A percentile compares a stretch with the other conserved stretches of the same genome.
phyloP scores from a whole-genome alignment of 768 basidiomycete species.

The Pholiota conissans region DNA sequence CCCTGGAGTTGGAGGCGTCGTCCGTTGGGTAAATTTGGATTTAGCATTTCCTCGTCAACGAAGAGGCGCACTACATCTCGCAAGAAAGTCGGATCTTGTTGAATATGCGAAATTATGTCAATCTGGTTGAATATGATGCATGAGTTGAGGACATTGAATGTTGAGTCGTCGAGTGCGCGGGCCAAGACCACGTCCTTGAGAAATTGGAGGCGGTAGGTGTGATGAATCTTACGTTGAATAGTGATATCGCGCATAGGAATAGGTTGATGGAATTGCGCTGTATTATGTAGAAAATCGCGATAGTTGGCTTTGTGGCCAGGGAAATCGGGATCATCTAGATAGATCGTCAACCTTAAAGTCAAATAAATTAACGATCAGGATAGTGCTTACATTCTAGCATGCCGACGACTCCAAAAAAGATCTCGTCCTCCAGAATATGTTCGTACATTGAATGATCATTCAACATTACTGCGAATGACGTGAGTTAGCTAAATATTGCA shows the following conservation, averaged over 20 bases:
- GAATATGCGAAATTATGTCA: constrained; percentile 92
- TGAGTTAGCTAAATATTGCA: not conserved
- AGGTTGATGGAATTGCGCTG: constrained; percentile 86
- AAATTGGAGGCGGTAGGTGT: constrained; percentile 95
- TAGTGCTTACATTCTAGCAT: constrained; percentile 91
- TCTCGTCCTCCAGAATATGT: constrained; percentile 89
- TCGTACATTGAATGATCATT: constrained; percentile 96
- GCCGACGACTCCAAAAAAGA: constrained; percentile 91
- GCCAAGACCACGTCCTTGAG: constrained; percentile 98
- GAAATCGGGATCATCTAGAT: constrained; percentile 92
- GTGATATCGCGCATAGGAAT: constrained; percentile 74
- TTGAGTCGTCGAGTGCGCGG: constrained; percentile 91
- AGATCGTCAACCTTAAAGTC: constrained; percentile 2
- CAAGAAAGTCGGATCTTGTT: constrained; percentile 74
- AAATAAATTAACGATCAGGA: constrained; percentile 11
- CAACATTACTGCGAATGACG: constrained; percentile 67
- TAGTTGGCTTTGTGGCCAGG: constrained; percentile 97
- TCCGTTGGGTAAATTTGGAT: constrained; percentile 32
- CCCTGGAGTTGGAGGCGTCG: constrained; percentile 22
- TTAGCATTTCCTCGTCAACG: constrained; percentile 68
- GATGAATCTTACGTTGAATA: constrained; percentile 89
- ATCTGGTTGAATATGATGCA: constrained; percentile 99
- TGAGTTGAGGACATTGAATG: constrained; percentile 95
- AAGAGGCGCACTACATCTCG: constrained; percentile 76
- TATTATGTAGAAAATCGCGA: constrained; percentile 85